phyloP scores from a whole-genome alignment of 805 yeast species.

The Saturnispora silvae region DNA sequence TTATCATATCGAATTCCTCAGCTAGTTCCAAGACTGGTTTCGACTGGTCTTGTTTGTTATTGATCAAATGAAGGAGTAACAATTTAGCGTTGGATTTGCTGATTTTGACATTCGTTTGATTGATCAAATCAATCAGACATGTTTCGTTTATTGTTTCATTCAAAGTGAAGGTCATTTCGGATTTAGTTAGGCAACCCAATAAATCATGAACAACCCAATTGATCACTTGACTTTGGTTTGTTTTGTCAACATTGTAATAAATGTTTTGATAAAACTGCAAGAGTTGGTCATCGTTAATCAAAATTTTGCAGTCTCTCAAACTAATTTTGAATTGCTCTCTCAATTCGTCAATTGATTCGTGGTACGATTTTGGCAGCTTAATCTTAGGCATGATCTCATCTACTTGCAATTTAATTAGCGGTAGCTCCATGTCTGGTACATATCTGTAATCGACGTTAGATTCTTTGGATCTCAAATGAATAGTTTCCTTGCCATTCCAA shows the following conservation, averaged over 20 bases:
- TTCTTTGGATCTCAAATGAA: conserved; percentile 65
- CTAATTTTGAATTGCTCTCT: conserved; percentile 51
- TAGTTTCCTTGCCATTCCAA: conserved; percentile 75
- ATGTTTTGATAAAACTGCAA: conserved; percentile 43
- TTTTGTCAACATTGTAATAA: conserved; percentile 21
- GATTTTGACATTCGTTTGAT: conserved; percentile 32
- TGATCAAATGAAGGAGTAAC: conserved; percentile 51
- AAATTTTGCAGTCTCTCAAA: conserved; percentile 64
- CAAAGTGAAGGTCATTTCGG: conserved; percentile 29
- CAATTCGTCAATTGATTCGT: conserved; percentile 34
- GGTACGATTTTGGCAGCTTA: conserved; percentile 52
- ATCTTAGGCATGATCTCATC: conserved; percentile 33
- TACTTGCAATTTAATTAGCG: conserved; percentile 38
- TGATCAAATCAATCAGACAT: conserved; percentile 45
- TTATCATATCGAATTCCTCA: conserved; percentile 40
- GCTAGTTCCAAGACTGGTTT: conserved; percentile 35
- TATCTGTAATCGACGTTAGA: conserved; percentile 79
- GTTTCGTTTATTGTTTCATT: conserved; percentile 27
- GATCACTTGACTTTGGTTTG: conserved; percentile 4
- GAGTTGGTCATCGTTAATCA: conserved; percentile 41
- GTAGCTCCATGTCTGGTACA: conserved; percentile 90
- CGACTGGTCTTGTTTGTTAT: conserved; percentile 31
- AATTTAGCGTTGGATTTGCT: conserved; percentile 60
- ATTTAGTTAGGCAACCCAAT: conserved; percentile 55
- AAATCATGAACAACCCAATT: conserved; percentile 74